Conservation (phyloP, 495 filamentous ascomycete species). For the Venustampulla echinocandica region DNA sequence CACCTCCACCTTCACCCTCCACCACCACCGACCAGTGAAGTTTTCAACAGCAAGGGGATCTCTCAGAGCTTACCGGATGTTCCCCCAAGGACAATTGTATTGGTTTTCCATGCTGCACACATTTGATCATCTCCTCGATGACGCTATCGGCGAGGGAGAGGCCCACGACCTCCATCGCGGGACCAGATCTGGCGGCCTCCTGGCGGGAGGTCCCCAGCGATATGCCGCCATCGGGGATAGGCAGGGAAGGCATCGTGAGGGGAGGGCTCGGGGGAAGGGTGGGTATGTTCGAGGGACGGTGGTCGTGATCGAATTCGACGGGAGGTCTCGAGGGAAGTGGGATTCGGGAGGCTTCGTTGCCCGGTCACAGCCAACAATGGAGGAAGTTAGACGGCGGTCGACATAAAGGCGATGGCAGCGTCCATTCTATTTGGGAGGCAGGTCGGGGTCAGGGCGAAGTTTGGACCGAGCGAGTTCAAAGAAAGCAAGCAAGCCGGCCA, state of each 20-base stretch:
- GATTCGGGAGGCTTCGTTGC: neutral
- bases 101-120: slow-evolving; percentile 52
- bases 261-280: neutral
- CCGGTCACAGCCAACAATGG: slow-evolving; percentile 10
- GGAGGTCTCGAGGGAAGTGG: too few species aligned
- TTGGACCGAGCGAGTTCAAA: too few species aligned
- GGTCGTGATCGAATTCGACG: too few species aligned
- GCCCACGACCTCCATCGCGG: slow-evolving; percentile 44
- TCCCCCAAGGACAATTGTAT: slow-evolving; percentile 49
- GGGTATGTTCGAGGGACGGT: neutral
- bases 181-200: slow-evolving; percentile 11
- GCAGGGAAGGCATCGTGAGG: slow-evolving; percentile 33
- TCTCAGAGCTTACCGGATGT: slow-evolving; percentile 41
- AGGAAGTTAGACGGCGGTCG: slow-evolving; percentile 7
- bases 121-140: slow-evolving; percentile 63
- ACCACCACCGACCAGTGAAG: too few species aligned
- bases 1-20: too few species aligned
- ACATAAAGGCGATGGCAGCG: slow-evolving; percentile 13
- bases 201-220: slow-evolving; percentile 30
- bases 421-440: too few species aligned
- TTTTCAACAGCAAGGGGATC: too few species aligned
- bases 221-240: slow-evolving; percentile 44
- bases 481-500: too few species aligned
- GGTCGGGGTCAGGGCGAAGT: too few species aligned
- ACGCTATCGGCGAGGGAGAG: slow-evolving; percentile 55